Base-by-base conservation (phyloP, 495 filamentous ascomycete genomes). In the Aspergillus cavernicola region DNA sequence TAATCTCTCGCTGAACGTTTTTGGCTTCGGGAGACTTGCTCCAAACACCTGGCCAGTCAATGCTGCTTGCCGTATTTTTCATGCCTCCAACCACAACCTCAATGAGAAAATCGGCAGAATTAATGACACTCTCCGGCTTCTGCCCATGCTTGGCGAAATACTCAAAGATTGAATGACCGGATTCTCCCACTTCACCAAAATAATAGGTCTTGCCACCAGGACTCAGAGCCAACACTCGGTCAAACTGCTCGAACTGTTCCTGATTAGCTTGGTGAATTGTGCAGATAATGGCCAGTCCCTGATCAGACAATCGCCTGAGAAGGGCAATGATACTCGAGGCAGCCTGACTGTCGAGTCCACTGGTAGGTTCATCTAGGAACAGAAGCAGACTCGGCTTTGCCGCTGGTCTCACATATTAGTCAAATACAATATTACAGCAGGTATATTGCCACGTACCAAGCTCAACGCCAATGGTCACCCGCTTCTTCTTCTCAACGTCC, bases 21-120 rank as follows among this genome's bases (percentile, higher is more conserved):
- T 80, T 78, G 19, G 86, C 78, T 61, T 93, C 88, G n/a, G 80
- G 76, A 3, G 83, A 88, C 18, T 84, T 79, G n/a, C 65, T 72
- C 86, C 86, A 95, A 45, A 95, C 79, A 42, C 87, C 85, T 13
- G 77, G 82, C 90, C 89, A 95, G 65, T 92, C 71, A 44, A 75
- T 81, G 16, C 78, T 72, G 58, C 84, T 79, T 13, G 83, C 82
- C 22, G 87, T 78, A 4, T 83, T 72, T 23, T 82, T 73, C 56
- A 81, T 80, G 35, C 88, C 87, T 29, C 86, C 86, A 24, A 90
- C 90, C 16, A 93, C 87, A 1, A 86, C 84, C 53, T 96, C 90
- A n/a, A 96, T 82, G 76, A 95, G 89, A 67, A 81, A 92, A 60
- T 95, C 90, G 2, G 90, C 90, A 5, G 89, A 85, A 64, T 92